A percentile compares a stretch with the other conserved stretches of the same genome.
Evolutionary conservation across 495 filamentous ascomycete species (phyloP).

Genomic region (Glarea lozoyensis): DNA sequence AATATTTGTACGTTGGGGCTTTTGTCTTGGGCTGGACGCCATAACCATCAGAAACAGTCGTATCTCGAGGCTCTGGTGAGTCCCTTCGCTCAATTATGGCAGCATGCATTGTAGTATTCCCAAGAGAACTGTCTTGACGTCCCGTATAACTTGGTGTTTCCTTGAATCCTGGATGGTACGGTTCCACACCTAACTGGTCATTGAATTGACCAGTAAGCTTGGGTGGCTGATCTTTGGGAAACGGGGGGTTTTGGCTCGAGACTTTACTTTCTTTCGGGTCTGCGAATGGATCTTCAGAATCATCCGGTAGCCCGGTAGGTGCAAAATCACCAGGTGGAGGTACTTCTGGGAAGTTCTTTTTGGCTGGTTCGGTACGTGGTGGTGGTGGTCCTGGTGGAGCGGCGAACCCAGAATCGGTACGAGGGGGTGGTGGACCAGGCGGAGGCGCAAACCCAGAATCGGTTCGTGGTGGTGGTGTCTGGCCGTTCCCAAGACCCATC

Average conservation of each 20-base stretch:
- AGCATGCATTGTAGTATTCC: constrained; percentile 29
- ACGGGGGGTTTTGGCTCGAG: constrained; percentile 22
- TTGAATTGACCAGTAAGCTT: constrained; percentile 27
- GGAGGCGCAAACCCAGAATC: constrained; percentile 14
- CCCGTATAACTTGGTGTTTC: constrained; percentile 26
- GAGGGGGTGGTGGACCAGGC: constrained; percentile 8
- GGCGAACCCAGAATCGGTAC: constrained; percentile 12
- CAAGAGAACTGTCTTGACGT: constrained; percentile 27
- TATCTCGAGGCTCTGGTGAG: too few relatives aligned
- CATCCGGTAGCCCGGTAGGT: constrained; percentile 3
- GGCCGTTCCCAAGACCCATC: constrained; percentile 14
- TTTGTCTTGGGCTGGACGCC: neutral
- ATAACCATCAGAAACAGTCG: neutral
- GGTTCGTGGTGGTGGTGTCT: constrained; percentile 9
- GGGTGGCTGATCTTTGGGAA: constrained; percentile 27
- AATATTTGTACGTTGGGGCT: neutral
- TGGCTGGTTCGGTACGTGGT: constrained; percentile 1
- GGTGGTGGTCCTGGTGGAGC: constrained; percentile 14
- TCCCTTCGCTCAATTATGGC: too few relatives aligned
- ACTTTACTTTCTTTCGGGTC: constrained; percentile 7
- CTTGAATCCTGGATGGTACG: constrained; percentile 43
- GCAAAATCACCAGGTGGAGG: constrained; percentile 20
- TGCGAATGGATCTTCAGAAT: constrained; percentile 18
- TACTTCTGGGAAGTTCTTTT: constrained; percentile 12
- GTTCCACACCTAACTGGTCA: constrained; percentile 41